Evolutionary conservation across 805 yeast species (phyloP), one percentile per base, ranked within the genome.

Genomic region (Ogataea siamensis): DNA sequence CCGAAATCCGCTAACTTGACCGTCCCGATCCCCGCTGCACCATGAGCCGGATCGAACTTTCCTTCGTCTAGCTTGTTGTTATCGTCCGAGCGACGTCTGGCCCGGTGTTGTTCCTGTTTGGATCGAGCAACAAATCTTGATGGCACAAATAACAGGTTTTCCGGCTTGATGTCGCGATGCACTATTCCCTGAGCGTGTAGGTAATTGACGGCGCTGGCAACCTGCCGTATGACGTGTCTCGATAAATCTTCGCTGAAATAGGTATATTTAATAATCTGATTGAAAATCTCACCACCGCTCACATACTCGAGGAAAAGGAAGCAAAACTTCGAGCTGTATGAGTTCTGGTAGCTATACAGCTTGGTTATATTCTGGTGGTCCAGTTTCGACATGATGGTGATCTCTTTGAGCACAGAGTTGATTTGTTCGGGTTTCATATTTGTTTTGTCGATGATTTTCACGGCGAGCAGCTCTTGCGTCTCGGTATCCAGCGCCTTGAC

Each of bases 121-220:
- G 71, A 45, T 13, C 77, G 55, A 3, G 74, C 72, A 5, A 64
- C 45, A 37, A 66, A 62, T 2, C 71, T 70, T 18, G 73, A 73
- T 1, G 80, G 83, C 29, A 73, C 69, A 56, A 81, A 85, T 28
- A 84, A 62, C 31, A 84, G 62, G 56, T 84, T 84, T 49, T 84
- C 94, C 1, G 94, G 94, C 60, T 84, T 84, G 53, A 84, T 83
- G 57, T 84, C 94, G 28, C 94, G 66, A 58, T 84, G 94, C 16
- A 83, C 94, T 13, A 77, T 73, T 4, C 83, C 82, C 44, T 76
- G 82, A 38, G 80, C 80, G 54, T 84, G 94, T 33, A 85, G 63
- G 56, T 83, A 79, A 31, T 82, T 73, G 15, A 84, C 73, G 1
- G 91, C 82, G 32, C 73, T 67, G 4, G 86, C 83, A 22, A 85